Base-by-base conservation (phyloP, 164 flowering plant species). In the Cinnamomum micranthum region DNA sequence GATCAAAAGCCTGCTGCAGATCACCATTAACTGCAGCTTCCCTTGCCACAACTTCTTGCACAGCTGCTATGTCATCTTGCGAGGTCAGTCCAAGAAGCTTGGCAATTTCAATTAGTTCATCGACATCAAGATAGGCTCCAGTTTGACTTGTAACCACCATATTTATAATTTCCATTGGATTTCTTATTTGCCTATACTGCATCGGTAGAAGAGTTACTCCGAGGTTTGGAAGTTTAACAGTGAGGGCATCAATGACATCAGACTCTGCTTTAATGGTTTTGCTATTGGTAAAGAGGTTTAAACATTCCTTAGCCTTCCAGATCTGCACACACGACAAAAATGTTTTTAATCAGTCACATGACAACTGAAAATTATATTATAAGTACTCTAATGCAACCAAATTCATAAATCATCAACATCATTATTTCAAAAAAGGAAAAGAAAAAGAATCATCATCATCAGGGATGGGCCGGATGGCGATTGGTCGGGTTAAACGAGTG, bases 11-110 rank as follows among this genome's bases (percentile, higher is more conserved):
- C 81, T 91, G 81, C 78, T 94, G 98, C 67, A 96, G 85, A 85
- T 96, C 98, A 73, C 97, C 98, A 58, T 92, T 86, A 74, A 88
- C 97, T 65, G 98, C 99, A 77, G 99, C 98, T 86, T 96, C 99
- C 84, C 99, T 86, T 70, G 99, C 97, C 82, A 92, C 89, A 71
- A 93, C 92, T 85, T 96, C 99, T 83, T 96, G 92, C 73, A 96
- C 91, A 68, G 87, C 84, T 70, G 97, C 87, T 78, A 90, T 87
- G 24, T 92, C 90, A 71, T 89, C 95, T 59, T 78, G 84, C 68
- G 98, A 91, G 79, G 74, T 84, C 83, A 96, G 85, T 22, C 98
- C 98, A 82, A 96, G 96, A 82, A 94, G 97, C 78, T 89, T 91
- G 70, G 94, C 94, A 73, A 94, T 85, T 79, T 90, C 94, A 79